phyloP scores from a whole-genome alignment of 345 rosid species.

The Brassica nigra region DNA sequence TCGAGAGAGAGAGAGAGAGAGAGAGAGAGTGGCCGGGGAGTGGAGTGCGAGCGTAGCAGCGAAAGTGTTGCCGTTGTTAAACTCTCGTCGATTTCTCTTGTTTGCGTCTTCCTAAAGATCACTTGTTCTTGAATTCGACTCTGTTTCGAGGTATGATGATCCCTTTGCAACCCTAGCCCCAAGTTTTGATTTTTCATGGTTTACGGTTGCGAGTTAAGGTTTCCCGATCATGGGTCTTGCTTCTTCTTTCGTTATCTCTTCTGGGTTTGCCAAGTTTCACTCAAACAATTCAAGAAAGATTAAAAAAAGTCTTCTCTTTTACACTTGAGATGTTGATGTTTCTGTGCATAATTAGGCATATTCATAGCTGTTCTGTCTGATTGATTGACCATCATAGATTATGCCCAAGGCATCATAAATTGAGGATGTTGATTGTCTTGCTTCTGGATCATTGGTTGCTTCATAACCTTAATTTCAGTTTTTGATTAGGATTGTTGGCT shows the following conservation, averaged over 20 bases:
- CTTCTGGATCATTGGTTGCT: background rate
- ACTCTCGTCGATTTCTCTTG: background rate
- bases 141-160: slow-evolving; percentile 7
- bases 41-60: slow-evolving; percentile 7
- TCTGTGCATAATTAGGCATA: background rate
- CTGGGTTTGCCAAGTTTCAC: background rate
- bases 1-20: slow-evolving; percentile 7
- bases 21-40: background rate
- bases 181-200: slow-evolving; percentile 4
- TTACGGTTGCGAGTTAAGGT: background rate
- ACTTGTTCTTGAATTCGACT: background rate
- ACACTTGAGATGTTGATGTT: background rate
- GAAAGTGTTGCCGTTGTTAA: slow-evolving; percentile 9
- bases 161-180: background rate
- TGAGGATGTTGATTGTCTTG: background rate
- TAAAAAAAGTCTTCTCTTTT: background rate
- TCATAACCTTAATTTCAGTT: background rate
- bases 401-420: background rate
- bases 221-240: background rate
- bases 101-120: slow-evolving; percentile 14
- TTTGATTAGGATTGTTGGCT: background rate
- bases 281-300: background rate
- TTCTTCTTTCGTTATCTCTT: slow-evolving; percentile 9
- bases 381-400: background rate
- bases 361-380: background rate